Percentiles rank a stretch among this genome's conserved stretches.
Conservation (phyloP, 805 yeast genomes). For the Wickerhamiella brachini region DNA sequence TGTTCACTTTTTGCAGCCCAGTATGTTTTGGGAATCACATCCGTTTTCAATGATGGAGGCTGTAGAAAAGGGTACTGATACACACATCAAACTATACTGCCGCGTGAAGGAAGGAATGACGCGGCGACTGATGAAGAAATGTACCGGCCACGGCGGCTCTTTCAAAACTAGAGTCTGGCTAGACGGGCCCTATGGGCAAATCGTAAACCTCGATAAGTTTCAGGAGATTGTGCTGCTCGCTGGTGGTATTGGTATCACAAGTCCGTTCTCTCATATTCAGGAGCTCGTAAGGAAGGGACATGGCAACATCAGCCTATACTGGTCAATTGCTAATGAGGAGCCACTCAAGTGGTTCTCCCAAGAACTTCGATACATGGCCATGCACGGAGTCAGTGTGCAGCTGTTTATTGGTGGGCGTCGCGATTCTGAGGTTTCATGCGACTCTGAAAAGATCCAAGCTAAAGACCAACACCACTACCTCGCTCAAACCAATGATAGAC, state of each 20-base stretch:
- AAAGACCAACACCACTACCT: not conserved
- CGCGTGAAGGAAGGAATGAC: constrained; percentile 43
- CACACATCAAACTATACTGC: constrained; percentile 13
- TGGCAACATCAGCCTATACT: constrained; percentile 31
- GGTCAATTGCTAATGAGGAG: constrained; percentile 46
- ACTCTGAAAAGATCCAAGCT: not conserved
- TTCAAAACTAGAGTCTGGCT: constrained; percentile 26
- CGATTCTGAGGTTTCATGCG: not conserved
- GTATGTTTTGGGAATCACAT: constrained; percentile 52
- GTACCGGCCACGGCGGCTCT: constrained; percentile 21
- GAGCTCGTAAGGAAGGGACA: constrained; percentile 15
- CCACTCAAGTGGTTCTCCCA: constrained; percentile 36
- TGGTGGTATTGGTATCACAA: constrained; percentile 52
- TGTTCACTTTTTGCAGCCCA: constrained; percentile 33
- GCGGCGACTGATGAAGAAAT: constrained; percentile 26
- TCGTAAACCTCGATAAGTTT: constrained; percentile 27
- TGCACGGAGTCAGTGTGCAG: constrained; percentile 4
- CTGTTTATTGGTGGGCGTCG: constrained; percentile 3
- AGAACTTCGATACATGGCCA: constrained; percentile 27
- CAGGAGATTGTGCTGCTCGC: constrained; percentile 31
- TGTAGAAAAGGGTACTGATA: constrained; percentile 5
- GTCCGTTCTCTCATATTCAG: constrained; percentile 33
- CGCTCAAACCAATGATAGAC: not conserved
- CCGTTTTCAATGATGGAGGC: constrained; percentile 39
- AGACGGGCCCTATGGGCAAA: constrained; percentile 53